phyloP scores from a whole-genome alignment of 1,139 yeast genomes.

The Blastobotrys malaysiensis region DNA sequence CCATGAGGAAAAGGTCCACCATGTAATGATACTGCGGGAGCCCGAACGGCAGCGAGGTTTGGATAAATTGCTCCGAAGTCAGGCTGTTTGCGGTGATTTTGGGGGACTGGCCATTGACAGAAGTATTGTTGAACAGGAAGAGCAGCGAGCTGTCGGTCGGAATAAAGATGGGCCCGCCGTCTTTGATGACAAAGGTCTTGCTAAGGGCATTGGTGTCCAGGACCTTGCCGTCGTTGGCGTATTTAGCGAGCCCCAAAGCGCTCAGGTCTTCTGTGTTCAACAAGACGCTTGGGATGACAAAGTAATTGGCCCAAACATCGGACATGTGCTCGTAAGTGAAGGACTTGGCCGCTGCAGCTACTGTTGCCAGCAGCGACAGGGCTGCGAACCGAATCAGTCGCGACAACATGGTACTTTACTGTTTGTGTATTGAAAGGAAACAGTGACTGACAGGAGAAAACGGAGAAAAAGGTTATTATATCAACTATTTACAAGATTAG shows the following conservation, averaged over 20 bases:
- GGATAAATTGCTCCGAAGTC: constrained; percentile 16
- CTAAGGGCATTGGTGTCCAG: constrained; percentile 16
- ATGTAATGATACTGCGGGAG: constrained; percentile 23
- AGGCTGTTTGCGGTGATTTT: constrained; percentile 1
- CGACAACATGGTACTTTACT: not conserved
- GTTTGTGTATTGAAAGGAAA: not conserved
- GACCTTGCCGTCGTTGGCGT: constrained; percentile 16
- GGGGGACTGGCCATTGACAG: not conserved
- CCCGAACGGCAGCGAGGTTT: constrained; percentile 24
- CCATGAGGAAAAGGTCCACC: constrained; percentile 19
- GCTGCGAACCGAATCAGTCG: not conserved
- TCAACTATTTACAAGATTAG: not conserved
- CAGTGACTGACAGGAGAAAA: not conserved
- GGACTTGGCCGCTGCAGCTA: not conserved
- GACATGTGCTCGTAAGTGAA: constrained; percentile 9
- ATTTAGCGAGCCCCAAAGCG: constrained; percentile 16
- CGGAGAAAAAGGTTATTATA: not conserved
- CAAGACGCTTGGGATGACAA: constrained; percentile 20
- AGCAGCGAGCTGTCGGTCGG: constrained; percentile 23
- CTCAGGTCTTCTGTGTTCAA: constrained; percentile 19
- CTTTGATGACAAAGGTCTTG: constrained; percentile 1
- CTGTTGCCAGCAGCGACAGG: not conserved
- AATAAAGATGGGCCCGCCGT: constrained; percentile 17
- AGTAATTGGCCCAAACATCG: constrained; percentile 19
- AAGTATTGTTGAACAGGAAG: constrained; percentile 23